Percentiles rank a stretch among this genome's conserved stretches.
phyloP scores from a whole-genome alignment of 371 early-diverging fungal genomes.

The Entomophthora muscae region DNA sequence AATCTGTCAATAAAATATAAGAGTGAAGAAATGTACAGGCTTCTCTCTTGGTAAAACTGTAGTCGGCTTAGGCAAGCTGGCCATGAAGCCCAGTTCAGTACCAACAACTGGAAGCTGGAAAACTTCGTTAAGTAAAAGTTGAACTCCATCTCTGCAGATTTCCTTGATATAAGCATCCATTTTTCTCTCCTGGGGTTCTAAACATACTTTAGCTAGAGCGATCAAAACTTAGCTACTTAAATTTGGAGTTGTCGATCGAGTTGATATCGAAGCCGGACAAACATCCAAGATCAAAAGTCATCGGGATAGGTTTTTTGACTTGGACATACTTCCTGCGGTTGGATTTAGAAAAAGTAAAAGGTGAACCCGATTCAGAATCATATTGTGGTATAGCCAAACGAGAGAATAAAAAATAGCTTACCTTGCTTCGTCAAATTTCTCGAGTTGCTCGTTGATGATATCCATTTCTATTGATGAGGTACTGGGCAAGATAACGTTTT shows the following conservation, averaged over 20 bases:
- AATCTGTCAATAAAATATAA: slow-evolving; percentile 8
- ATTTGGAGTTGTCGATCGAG: slow-evolving; percentile 41
- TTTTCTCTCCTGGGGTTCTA: slow-evolving; percentile 13
- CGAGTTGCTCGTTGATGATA: not conserved
- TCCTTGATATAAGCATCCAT: slow-evolving; percentile 46
- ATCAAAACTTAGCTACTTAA: slow-evolving; percentile 20
- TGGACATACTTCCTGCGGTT: slow-evolving; percentile 31
- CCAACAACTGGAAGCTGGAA: slow-evolving; percentile 59
- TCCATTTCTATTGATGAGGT: too few species aligned
- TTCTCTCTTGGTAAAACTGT: slow-evolving; percentile 75
- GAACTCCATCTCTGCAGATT: slow-evolving; percentile 65
- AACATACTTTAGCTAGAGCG: not conserved
- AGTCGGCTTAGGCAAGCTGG: slow-evolving; percentile 50
- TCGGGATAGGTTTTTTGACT: slow-evolving; percentile 49
- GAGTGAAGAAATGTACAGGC: slow-evolving; percentile 24
- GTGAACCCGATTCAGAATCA: not conserved
- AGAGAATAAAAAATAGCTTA: not conserved
- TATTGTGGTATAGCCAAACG: not conserved
- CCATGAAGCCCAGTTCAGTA: slow-evolving; percentile 59
- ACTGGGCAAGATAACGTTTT: too few species aligned
- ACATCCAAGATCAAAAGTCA: slow-evolving; percentile 70
- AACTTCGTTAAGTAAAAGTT: slow-evolving; percentile 73
- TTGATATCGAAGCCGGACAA: slow-evolving; percentile 65
- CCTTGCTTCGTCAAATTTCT: slow-evolving; percentile 8
- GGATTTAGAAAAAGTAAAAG: not conserved